A percentile compares a stretch with the other conserved stretches of the same genome.
phyloP scores from a whole-genome alignment of 164 flowering plant species.

The Liriodendron chinense region DNA sequence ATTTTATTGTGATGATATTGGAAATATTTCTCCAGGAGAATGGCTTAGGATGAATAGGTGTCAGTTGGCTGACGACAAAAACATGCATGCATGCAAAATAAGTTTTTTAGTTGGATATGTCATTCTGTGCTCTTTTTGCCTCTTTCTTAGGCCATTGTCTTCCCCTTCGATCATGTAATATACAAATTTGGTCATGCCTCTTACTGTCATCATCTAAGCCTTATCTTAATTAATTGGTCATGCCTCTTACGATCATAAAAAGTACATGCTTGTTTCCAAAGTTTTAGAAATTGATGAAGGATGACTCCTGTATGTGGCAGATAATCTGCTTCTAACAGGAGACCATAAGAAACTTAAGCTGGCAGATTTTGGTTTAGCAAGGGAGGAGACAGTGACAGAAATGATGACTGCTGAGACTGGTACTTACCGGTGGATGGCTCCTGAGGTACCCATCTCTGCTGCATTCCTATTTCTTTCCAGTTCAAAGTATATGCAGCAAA shows the following conservation, averaged over 20 bases:
- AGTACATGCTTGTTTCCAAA: neutral
- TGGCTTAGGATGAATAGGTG: neutral
- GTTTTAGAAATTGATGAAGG: neutral
- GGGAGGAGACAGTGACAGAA: conserved; percentile 46
- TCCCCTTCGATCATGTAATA: too few relatives aligned
- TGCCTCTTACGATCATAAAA: too few relatives aligned
- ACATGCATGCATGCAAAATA: neutral
- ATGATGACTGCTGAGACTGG: conserved; percentile 67
- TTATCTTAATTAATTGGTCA: too few relatives aligned
- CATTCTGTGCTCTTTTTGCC: too few relatives aligned
- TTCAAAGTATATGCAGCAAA: neutral
- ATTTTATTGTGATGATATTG: neutral
- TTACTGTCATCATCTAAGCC: too few relatives aligned
- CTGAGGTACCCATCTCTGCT: conserved; percentile 47
- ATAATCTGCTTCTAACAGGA: conserved; percentile 59
- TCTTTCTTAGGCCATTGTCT: too few relatives aligned
- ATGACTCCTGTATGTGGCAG: conserved; percentile 25
- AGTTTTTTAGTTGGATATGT: too few relatives aligned
- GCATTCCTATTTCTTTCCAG: neutral
- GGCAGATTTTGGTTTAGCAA: conserved; percentile 77
- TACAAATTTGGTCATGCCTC: too few relatives aligned
- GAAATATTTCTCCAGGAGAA: neutral
- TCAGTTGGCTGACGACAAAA: neutral
- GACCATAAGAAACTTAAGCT: conserved; percentile 47
- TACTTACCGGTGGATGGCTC: conserved; percentile 89